Conservation (phyloP, 2,329 filamentous ascomycete genomes). For the Tolypocladium endophyticum region DNA sequence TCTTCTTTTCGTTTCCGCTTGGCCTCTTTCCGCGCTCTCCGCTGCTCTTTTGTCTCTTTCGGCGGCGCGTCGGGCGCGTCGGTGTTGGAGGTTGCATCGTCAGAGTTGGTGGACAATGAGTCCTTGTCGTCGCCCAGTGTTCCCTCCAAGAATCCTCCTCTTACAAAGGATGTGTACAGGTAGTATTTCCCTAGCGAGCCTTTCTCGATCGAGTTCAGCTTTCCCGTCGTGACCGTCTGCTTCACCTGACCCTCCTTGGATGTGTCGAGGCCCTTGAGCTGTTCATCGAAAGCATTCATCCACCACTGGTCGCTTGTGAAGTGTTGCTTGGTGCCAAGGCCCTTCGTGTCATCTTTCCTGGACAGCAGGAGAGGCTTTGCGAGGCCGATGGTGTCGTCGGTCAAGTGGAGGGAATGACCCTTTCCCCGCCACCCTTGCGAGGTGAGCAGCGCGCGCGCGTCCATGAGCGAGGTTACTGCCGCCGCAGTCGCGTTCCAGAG, state of each 20-base stretch:
- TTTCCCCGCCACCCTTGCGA: constrained; percentile 84
- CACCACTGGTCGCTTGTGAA: constrained; percentile 83
- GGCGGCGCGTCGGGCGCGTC: constrained; percentile 13
- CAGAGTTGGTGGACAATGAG: constrained; percentile 11
- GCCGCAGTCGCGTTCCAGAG: neutral
- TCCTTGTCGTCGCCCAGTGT: constrained; percentile 38
- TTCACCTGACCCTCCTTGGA: constrained; percentile 44
- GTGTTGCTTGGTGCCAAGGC: constrained; percentile 66
- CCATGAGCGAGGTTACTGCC: constrained; percentile 42
- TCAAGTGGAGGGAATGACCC: constrained; percentile 77
- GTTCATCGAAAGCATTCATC: constrained; percentile 88
- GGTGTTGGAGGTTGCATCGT: constrained; percentile 10
- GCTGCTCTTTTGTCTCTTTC: constrained; percentile 33
- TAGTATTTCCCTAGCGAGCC: constrained; percentile 46
- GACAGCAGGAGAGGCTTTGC: constrained; percentile 73
- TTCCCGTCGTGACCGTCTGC: constrained; percentile 43
- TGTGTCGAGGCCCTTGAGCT: constrained; percentile 68
- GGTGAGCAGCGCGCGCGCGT: constrained; percentile 73
- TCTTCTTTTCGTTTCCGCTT: constrained; percentile 19
- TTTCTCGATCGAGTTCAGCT: constrained; percentile 45
- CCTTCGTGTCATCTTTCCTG: constrained; percentile 70
- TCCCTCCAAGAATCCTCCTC: constrained; percentile 65
- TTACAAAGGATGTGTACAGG: constrained; percentile 77
- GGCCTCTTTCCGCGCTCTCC: constrained; percentile 23
- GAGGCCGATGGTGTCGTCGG: constrained; percentile 62